Evolutionary conservation across 352 stramenopile species (phyloP), one percentile per base, ranked within the genome.

Genomic region (Pythium apleroticum): DNA sequence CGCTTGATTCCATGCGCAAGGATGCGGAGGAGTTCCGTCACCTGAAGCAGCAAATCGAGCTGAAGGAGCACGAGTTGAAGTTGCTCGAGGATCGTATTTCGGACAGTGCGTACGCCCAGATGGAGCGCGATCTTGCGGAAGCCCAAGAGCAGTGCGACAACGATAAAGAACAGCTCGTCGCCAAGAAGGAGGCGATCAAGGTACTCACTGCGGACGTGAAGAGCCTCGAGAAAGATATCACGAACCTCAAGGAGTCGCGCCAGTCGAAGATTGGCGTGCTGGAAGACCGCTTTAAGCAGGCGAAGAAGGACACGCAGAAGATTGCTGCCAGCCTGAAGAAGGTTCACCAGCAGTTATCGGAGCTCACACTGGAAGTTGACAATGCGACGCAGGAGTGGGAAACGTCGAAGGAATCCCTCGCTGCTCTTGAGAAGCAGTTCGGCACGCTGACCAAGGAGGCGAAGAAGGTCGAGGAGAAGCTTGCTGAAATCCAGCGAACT

Each of bases 11-110:
- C 1, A 91, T 94, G 81, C 80, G 86, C 33, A 78, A 93, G 74
- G 86, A 96, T 71, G 78, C 80, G 17, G 76, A 84, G 17, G 73
- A 84, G 17, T 96, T 91, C 62, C 81, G 80, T 31, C 80, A 88
- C 22, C 57, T 94, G 22, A 87, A 78, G 28, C 80, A 93, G 49
- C 80, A 93, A 48, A 75, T 95, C 53, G 86, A 95, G 35, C 66
- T 96, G 24, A 96, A 96, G 60, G 75, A 91, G 50, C 88, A 96
- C 56, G 85, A 96, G 30, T 64, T 93, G 53, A 67, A 68, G 30
- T 68, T 96, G 62, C 73, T 96, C 4, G 82, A 92, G 17, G 84
- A 92, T 45, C 86, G 87, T 43, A 94, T 96, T 50, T 76, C 82
- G 28, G 84, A 78, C 27, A 96, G 84, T 59, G 81, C 82, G 5